Base-by-base conservation (phyloP, 192 early-diverging fungal species). In the Geosiphon pyriformis region DNA sequence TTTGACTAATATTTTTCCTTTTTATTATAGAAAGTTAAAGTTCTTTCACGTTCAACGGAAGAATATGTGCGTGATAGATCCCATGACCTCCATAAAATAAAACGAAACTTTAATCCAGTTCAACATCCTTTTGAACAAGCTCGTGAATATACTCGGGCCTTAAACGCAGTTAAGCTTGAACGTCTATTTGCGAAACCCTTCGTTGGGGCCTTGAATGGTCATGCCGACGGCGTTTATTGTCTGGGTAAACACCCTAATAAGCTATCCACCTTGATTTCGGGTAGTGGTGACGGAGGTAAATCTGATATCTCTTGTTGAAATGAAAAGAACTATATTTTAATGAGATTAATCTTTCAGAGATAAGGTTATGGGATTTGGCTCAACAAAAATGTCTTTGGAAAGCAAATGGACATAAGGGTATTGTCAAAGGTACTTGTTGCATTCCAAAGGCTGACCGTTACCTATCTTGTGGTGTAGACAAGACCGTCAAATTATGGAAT, bases 161-260 rank as follows among this genome's bases (percentile, higher is more conserved):
- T 99, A 15, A 96, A 96, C 68, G 86, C 93, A 3, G 87, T 88
- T 48, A 99, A 99, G 70, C 69, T 98, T 23, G 94, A 97, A 67
- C 82, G 95, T 34, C 78, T 99, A 82, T 93, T 98, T 81, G 93
- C 97, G 57, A 97, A 97, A 72, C 97, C 97, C 17, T 99, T 99
- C 69, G 74, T 99, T 25, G 93, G 86, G 4, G 85, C 92, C 18
- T 76, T 99, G 26, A 79, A 77, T 48, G 97, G 97, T 0, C 97
- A 99, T 64, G 80, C 92, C 42, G 97, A 98, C 61, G 97, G 97
- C 47, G 91, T 99, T 18, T 98, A 99, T 70, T 78, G 86, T 61
- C 85, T 99, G 84, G 87, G 90, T 0, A 98, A 98, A 76, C 94
- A 99, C 66, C 94, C 97, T 2, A 87, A 86, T 55, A 82, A 88